A percentile compares a stretch with the other conserved stretches of the same genome.
phyloP scores from a whole-genome alignment of 2,329 filamentous ascomycete genomes.

The Clarireedia homoeocarpa region DNA sequence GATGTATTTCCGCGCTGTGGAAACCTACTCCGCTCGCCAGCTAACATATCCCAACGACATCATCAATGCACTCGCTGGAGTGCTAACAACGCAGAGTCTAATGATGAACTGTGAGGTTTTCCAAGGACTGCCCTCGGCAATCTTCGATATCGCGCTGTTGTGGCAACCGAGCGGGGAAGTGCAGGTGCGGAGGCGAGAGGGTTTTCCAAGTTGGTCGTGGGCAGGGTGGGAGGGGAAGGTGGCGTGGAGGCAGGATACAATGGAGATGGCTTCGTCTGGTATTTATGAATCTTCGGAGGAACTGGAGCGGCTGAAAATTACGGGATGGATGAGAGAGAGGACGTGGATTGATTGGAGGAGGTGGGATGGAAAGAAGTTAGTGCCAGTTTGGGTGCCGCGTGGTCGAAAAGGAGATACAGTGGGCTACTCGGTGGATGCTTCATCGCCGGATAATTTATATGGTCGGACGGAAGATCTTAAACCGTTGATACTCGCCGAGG shows the following conservation, averaged over 20 bases:
- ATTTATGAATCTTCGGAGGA: background rate
- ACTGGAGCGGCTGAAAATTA: background rate
- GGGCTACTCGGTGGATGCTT: background rate
- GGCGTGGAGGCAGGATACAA: background rate
- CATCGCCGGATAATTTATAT: background rate
- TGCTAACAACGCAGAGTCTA: background rate
- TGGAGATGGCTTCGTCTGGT: background rate
- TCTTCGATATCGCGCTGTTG: constrained; percentile 1
- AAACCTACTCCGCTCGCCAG: background rate
- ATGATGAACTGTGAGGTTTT: constrained; percentile 1
- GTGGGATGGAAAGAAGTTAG: background rate
- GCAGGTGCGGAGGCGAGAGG: background rate
- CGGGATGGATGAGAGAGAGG: background rate
- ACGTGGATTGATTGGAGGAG: background rate
- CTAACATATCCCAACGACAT: background rate
- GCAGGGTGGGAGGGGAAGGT: constrained; percentile 2
- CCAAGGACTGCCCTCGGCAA: background rate
- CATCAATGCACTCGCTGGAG: background rate
- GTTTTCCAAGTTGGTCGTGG: constrained; percentile 4
- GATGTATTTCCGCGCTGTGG: constrained; percentile 1
- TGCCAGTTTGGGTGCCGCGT: background rate
- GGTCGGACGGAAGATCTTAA: background rate
- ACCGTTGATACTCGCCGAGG: background rate
- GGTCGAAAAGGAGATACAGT: background rate
- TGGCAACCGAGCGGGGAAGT: background rate